phyloP scores from a whole-genome alignment of 2,329 filamentous ascomycete genomes.

The Nothopassalora personata region DNA sequence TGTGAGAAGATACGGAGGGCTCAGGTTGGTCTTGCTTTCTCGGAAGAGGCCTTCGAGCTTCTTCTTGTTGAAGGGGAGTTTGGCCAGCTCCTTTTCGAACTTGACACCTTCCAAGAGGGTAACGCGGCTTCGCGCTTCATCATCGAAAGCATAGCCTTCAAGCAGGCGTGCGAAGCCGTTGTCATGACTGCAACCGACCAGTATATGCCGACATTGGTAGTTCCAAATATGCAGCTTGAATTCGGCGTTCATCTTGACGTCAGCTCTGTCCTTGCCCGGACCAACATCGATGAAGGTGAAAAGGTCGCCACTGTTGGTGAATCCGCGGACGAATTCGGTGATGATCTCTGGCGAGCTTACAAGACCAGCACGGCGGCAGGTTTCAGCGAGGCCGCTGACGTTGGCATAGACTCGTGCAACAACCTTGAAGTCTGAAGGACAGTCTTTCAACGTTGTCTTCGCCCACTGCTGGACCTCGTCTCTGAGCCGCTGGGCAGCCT shows the following conservation, averaged over 20 bases:
- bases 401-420: constrained; percentile 44
- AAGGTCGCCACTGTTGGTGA: constrained; percentile 52
- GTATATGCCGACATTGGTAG: constrained; percentile 56
- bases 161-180: constrained; percentile 51
- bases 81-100: constrained; percentile 48
- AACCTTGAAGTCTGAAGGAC: constrained; percentile 42
- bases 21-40: constrained; percentile 40
- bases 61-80: constrained; percentile 46
- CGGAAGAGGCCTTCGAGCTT: constrained; percentile 52
- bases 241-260: constrained; percentile 54
- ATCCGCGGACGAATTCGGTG: constrained; percentile 51
- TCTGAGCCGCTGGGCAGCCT: constrained; percentile 50
- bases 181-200: constrained; percentile 56
- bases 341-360: constrained; percentile 37
- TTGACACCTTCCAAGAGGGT: constrained; percentile 54
- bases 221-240: constrained; percentile 54
- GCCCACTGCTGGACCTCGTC: constrained; percentile 44
- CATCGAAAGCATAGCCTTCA: constrained; percentile 45
- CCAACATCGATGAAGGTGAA: constrained; percentile 59
- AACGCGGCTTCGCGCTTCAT: constrained; percentile 35
- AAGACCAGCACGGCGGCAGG: constrained; percentile 36
- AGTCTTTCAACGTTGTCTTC: constrained; percentile 24
- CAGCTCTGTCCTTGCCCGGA: constrained; percentile 53
- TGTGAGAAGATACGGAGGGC: constrained; percentile 22
- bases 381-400: constrained; percentile 29